These are phyloP conservation scores for Singerocomus inundabilis DNA, from an alignment of 1,284 basidiomycete genomes.

Conservation along the genomic window DNA sequence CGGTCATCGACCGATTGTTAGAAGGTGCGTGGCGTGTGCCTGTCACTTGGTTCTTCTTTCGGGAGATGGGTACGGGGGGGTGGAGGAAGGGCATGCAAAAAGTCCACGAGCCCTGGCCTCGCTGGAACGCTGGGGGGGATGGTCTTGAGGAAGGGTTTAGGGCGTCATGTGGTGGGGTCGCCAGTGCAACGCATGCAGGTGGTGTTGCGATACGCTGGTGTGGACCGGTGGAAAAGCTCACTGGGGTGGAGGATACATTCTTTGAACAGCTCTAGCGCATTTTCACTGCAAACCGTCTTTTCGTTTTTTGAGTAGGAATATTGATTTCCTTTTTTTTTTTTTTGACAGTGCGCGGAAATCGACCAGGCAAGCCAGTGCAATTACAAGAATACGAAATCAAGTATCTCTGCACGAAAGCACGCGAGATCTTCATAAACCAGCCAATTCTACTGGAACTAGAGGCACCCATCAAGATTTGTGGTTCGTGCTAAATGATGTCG, in stretches of 20 bases:
- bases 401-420: constrained; percentile 90
- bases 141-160: constrained; percentile 4
- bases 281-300: background rate
- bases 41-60: constrained; percentile 22
- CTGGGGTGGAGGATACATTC: constrained; percentile 1
- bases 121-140: background rate
- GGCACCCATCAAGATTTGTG: constrained; percentile 96
- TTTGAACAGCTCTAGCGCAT: background rate
- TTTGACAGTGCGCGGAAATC: constrained; percentile 80
- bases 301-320: constrained; percentile 1
- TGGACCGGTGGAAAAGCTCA: constrained; percentile 10
- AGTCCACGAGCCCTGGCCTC: background rate
- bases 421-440: constrained; percentile 96
- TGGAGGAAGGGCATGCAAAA: background rate
- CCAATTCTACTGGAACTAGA: constrained; percentile 93
- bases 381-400: constrained; percentile 96
- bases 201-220: constrained; percentile 14
- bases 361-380: constrained; percentile 92
- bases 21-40: constrained; percentile 75
- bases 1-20: constrained; percentile 93
- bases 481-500: constrained; percentile 48
- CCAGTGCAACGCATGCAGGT: constrained; percentile 14
- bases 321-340: constrained; percentile 19
- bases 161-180: constrained; percentile 5
- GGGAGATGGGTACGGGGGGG: constrained; percentile 6